Base-by-base conservation (phyloP, 495 filamentous ascomycete genomes). In the Xylaria cubensis region DNA sequence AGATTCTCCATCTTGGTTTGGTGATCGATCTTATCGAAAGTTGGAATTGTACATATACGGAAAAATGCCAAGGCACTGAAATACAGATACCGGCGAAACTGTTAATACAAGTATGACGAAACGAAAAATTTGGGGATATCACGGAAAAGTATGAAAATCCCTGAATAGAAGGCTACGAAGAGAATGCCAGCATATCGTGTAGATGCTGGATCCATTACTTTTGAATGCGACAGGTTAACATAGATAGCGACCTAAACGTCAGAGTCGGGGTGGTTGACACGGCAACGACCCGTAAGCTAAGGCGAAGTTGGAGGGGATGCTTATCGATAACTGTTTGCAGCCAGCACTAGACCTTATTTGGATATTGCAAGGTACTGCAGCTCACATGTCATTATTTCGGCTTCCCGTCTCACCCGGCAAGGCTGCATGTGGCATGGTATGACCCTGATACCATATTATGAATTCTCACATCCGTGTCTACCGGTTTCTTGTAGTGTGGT, bases 1-100 rank as follows among this genome's bases (percentile, higher is more conserved):
- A 99, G 87, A 64, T 93, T 88, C 84, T 99, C 96, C 96, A 99
- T 98, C 75, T 53, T 50, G 67, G n/a, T 72, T 75, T 71, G 66
- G 24, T 36, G 26, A 39, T 70, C 39, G 26, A 39, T 70, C 39
- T 64, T 19, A 26, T 53, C 46, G 34, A 56, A 58, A 64, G 34
- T 42, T 58, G 66, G 62, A 46, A 56, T 24, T 26, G 21, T 63
- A 71, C 15, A 70, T 26, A 61, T 56, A 75, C 55, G 71, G 56
- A 64, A 71, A 71, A 78, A 70, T 48, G 73, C 72, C 63, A 73
- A 78, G 76, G 59, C 51, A 44, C 62, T 51, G 61, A 26, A 65
- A 9, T 39, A 58, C 61, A 58, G 34, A 73, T 63, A 71, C 42
- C 62, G 73, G 73, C 51, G 59, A 41, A 46, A 77, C 32, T 79